These are phyloP conservation scores for Cicer bijugum DNA, from an alignment of 306 rosid species.

Conservation along the genomic window DNA sequence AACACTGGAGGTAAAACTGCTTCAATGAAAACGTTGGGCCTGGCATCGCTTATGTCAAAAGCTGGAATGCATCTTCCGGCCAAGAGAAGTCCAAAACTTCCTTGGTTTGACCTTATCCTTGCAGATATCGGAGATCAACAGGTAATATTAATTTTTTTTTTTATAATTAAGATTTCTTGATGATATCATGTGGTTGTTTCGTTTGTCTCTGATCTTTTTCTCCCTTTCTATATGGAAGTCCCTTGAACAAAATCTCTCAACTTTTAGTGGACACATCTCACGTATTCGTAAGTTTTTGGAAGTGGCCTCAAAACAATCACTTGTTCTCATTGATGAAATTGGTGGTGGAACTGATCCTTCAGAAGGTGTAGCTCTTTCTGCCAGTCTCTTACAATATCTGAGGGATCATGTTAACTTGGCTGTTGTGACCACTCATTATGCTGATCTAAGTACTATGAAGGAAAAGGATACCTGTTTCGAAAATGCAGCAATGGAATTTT, in stretches of 20 bases:
- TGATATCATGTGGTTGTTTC: slow-evolving; percentile 41
- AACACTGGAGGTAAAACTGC: slow-evolving; percentile 99
- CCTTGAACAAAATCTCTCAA: slow-evolving; percentile 94
- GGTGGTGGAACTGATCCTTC: slow-evolving; percentile 98
- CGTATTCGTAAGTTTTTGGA: slow-evolving; percentile 72
- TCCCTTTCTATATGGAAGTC: slow-evolving; percentile 67
- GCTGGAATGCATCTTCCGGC: slow-evolving; percentile 98
- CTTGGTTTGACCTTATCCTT: slow-evolving; percentile 93
- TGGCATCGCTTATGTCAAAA: slow-evolving; percentile 91
- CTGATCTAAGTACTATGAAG: slow-evolving; percentile 79
- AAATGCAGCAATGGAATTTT: slow-evolving; percentile 96
- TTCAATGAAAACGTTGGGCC: slow-evolving; percentile 88
- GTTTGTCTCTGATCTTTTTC: slow-evolving; percentile 58
- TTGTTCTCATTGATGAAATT: slow-evolving; percentile 93
- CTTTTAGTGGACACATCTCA: slow-evolving; percentile 93
- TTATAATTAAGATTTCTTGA: slow-evolving; percentile 45
- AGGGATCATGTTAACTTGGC: slow-evolving; percentile 76
- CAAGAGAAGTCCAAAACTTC: slow-evolving; percentile 74
- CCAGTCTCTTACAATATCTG: slow-evolving; percentile 84
- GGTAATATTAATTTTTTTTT: slow-evolving; percentile 61
- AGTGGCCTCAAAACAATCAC: slow-evolving; percentile 75
- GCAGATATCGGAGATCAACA: slow-evolving; percentile 97
- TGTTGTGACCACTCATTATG: slow-evolving; percentile 91
- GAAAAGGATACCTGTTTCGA: slow-evolving; percentile 71
- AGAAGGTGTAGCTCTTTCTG: slow-evolving; percentile 96